A percentile compares a stretch with the other conserved stretches of the same genome.
These are phyloP conservation scores for Populus trichocarpa DNA, from an alignment of 441 rosid species.

Conservation along the genomic window DNA sequence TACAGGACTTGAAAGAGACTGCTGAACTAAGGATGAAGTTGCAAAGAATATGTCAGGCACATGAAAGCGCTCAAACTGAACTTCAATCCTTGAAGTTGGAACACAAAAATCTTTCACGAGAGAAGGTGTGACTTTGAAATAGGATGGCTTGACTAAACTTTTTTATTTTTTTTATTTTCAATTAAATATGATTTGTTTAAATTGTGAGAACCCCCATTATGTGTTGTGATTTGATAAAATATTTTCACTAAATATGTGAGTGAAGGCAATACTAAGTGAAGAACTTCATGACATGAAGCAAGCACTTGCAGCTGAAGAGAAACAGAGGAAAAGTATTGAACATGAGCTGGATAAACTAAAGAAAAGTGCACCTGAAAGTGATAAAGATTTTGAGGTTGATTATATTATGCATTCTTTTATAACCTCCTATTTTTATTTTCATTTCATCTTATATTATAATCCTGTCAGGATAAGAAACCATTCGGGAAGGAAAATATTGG, in stretches of 20 bases:
- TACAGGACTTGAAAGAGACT: constrained; percentile 56
- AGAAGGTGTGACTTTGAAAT: constrained; percentile 51
- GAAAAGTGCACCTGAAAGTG: constrained; percentile 54
- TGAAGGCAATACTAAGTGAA: constrained; percentile 59
- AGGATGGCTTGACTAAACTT: background rate
- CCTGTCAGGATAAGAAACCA: constrained; percentile 49
- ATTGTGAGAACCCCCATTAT: constrained; percentile 3
- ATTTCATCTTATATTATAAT: constrained; percentile 18
- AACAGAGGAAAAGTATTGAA: constrained; percentile 62
- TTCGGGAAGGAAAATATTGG: constrained; percentile 47
- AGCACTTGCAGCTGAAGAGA: constrained; percentile 68
- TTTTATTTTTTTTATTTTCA: background rate
- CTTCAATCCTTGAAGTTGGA: constrained; percentile 64
- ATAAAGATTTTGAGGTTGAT: constrained; percentile 51
- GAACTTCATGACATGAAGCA: constrained; percentile 54
- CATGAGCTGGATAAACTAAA: constrained; percentile 60
- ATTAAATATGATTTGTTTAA: background rate
- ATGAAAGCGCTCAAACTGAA: constrained; percentile 48
- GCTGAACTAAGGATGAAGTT: constrained; percentile 45
- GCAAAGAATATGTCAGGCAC: constrained; percentile 48
- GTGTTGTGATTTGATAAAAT: constrained; percentile 1
- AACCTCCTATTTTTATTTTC: constrained; percentile 5
- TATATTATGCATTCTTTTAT: constrained; percentile 13
- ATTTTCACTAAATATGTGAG: constrained; percentile 15
- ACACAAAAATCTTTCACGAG: constrained; percentile 42